Base-by-base conservation (phyloP, 495 filamentous ascomycete species). In the Cercophora sp. region DNA sequence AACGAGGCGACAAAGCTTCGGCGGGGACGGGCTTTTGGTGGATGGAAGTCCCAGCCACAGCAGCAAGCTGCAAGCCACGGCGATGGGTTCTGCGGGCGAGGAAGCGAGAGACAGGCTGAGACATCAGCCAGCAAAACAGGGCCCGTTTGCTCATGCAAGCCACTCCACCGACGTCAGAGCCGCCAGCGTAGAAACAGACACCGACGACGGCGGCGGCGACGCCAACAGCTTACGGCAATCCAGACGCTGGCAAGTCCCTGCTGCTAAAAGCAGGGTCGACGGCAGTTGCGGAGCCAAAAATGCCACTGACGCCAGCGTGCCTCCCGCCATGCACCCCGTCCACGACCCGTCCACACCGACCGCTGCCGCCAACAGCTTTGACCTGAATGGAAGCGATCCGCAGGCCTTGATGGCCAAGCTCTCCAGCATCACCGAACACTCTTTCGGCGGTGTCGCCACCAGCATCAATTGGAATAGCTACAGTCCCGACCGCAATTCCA, bases 371-470 rank as follows among this genome's bases (percentile, higher is more conserved):
- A 25, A 51, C 23, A 25, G 23, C 22, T 34, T 27, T 45, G 34
- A 55, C 48, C 16, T 29, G 36, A 50, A 32, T 24, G 54, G 47
- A 10, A 57, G 39, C 46, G 62, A 65, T 60, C 62, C 50, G 32
- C 59, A 45, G 18, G 6, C 25, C 15, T 32, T 34, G 18, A 51
- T 31, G 5, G 32, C 35, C 37, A 49, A 55, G 50, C 49, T 56
- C 24, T 48, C 50, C 39, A 50, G 49, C 48, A 51, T 55, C 48
- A 48, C 46, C 44, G 47, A 61, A 36, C 51, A 32, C 34, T 22
- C 46, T 6, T 15, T 32, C 45, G 18, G 40, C 45, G 37, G 45
- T 36, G 10, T 18, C 13, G 4, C 31, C 20, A 32, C 10, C 52
- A 23, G 36, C 34, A 23, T 5, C 22, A 35, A 15, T 27, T 19